Conservation (phyloP, 2,329 filamentous ascomycete genomes). For the Penicillium capsulatum region DNA sequence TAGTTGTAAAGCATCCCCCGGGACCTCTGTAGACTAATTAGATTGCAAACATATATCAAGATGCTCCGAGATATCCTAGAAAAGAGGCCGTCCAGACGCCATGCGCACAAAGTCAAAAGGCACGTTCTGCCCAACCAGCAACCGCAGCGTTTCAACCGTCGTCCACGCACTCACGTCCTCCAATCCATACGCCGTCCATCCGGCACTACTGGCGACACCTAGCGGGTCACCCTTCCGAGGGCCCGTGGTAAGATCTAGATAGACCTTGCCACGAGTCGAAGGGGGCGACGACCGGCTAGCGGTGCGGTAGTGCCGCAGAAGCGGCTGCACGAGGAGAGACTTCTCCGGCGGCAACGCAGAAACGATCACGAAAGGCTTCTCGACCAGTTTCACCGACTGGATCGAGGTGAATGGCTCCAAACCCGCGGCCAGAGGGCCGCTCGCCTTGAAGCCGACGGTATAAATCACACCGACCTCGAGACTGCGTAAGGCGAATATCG, state of each 20-base stretch:
- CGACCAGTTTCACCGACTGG: slow-evolving; percentile 74
- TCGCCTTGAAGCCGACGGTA: slow-evolving; percentile 72
- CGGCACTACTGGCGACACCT: slow-evolving; percentile 65
- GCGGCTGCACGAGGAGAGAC: slow-evolving; percentile 70
- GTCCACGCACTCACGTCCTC: slow-evolving; percentile 80
- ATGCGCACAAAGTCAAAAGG: slow-evolving; percentile 81
- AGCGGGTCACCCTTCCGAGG: slow-evolving; percentile 65
- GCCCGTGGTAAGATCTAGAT: slow-evolving; percentile 71
- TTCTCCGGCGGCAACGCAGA: slow-evolving; percentile 76
- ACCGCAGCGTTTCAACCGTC: slow-evolving; percentile 72
- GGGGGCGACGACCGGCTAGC: slow-evolving; percentile 38
- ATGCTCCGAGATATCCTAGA: too few species aligned
- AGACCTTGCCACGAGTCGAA: slow-evolving; percentile 59
- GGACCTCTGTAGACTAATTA: too few species aligned
- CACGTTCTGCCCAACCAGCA: slow-evolving; percentile 81
- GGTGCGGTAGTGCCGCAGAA: slow-evolving; percentile 66
- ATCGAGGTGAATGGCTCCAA: slow-evolving; percentile 64
- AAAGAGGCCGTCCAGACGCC: slow-evolving; percentile 58
- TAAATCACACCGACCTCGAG: slow-evolving; percentile 75
- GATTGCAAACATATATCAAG: too few species aligned
- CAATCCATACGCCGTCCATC: slow-evolving; percentile 74
- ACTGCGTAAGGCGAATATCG: slow-evolving; percentile 73
- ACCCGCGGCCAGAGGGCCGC: slow-evolving; percentile 56
- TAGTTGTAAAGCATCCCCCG: too few species aligned
- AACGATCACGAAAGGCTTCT: slow-evolving; percentile 76